Base-by-base conservation (phyloP, 352 stramenopile genomes). In the Phytopythium chamaehyphon region DNA sequence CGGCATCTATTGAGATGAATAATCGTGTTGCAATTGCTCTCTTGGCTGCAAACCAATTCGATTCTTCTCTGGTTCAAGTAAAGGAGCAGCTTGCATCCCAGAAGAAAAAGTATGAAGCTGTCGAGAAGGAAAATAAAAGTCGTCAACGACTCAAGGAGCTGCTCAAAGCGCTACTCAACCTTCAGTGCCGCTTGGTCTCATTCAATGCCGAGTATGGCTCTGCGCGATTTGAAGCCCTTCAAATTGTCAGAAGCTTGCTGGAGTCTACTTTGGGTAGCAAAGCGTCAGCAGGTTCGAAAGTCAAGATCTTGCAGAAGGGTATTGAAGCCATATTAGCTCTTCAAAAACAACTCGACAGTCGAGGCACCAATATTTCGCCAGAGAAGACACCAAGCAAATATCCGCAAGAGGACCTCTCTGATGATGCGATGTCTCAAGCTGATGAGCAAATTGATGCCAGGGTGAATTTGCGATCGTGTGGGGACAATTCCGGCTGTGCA, bases 1-100 rank as follows among this genome's bases (percentile, higher is more conserved):
- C 45, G 18, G 45, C 45, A 21, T 39, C 40, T 8, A 55, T 55
- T n/a, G 26, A 22, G n/a, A 47, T 47, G 38, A 55, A 55, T 19
- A 44, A 55, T 12, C 37, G 33, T 1, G 36, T 55, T 16, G 11
- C 33, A 15, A 19, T 48, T 14, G 47, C 49, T 10, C 38, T 55
- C 16, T 15, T 38, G 26, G 40, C 38, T 9, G 33, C 37, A 39
- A 47, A 55, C 40, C 24, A 26, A 5, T 38, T 22, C 18, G 49
- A 55, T 33, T 23, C 18, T 6, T 21, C 47, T 19, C 7, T 35
- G 37, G 38, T 55, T 16, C 38, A 22, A 9, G 24, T 40, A 0
- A 55, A 48, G 37, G 23, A 55, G 5, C 22, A 55, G n/a, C 33
- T 55, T 2, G 8, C 22, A 15, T 21, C 24, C 6, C 49, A 55